These are phyloP conservation scores for Russula sp. DNA, from an alignment of 768 basidiomycete genomes.

Conservation along the genomic window DNA sequence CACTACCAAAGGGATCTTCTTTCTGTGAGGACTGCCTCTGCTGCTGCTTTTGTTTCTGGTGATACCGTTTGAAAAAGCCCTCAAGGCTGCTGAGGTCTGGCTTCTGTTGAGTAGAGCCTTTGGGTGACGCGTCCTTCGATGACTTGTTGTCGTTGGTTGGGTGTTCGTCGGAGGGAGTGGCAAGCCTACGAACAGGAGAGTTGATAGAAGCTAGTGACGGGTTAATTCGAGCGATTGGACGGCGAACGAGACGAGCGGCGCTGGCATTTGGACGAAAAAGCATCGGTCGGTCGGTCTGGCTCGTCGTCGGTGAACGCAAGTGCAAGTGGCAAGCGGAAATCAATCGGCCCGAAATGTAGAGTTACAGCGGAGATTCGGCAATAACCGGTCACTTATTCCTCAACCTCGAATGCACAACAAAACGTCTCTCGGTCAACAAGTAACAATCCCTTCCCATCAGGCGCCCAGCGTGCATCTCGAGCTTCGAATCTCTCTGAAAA, in stretches of 20 bases:
- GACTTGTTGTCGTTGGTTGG: conserved; percentile 5
- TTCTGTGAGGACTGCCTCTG: conserved; percentile 25
- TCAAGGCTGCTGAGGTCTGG: conserved; percentile 24
- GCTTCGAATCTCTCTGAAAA: conserved; percentile 60
- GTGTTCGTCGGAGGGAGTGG: conserved; percentile 16
- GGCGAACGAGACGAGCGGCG: conserved; percentile 16
- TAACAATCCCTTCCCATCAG: conserved; percentile 77
- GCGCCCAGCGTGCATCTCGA: conserved; percentile 68
- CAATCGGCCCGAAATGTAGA: neutral
- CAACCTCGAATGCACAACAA: conserved; percentile 36
- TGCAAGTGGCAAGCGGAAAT: too few species aligned
- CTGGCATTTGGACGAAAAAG: conserved; percentile 17
- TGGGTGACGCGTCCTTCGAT: conserved; percentile 14
- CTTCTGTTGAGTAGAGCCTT: conserved; percentile 5
- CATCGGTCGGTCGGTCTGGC: conserved; percentile 13
- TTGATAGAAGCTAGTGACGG: neutral
- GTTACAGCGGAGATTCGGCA: conserved; percentile 15
- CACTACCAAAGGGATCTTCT: conserved; percentile 31
- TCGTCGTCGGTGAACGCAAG: conserved; percentile 12
- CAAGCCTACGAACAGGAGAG: conserved; percentile 6
- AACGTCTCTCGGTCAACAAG: conserved; percentile 72
- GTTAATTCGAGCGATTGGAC: conserved; percentile 5
- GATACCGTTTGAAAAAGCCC: conserved; percentile 24
- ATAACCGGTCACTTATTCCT: conserved; percentile 8
- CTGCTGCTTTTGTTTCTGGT: conserved; percentile 18